These are phyloP conservation scores for Orobanche coerulescens DNA, from an alignment of 257 asterid species.

Conservation along the genomic window DNA sequence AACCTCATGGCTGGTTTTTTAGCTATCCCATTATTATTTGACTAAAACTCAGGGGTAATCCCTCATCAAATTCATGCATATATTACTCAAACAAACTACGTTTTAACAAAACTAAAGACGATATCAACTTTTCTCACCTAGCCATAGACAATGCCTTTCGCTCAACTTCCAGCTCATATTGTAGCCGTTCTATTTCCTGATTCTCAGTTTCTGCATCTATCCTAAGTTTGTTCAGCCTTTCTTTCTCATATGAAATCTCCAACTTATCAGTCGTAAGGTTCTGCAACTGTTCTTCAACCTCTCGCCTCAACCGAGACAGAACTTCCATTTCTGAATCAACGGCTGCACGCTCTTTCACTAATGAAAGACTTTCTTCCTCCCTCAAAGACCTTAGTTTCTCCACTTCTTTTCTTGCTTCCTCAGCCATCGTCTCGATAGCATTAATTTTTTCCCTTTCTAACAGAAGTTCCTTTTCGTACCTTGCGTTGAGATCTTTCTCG, in stretches of 20 bases:
- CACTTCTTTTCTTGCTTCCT: slow-evolving; percentile 70
- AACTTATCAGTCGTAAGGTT: slow-evolving; percentile 53
- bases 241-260: slow-evolving; percentile 82
- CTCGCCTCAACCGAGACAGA: slow-evolving; percentile 68
- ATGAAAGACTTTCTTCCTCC: slow-evolving; percentile 68
- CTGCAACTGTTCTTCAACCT: slow-evolving; percentile 84
- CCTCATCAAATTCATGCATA: not conserved
- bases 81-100: not conserved
- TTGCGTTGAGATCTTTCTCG: slow-evolving; percentile 78
- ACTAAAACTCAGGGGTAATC: not conserved
- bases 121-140: slow-evolving; percentile 39
- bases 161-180: slow-evolving; percentile 92
- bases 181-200: slow-evolving; percentile 76
- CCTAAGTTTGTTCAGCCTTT: slow-evolving; percentile 73
- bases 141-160: slow-evolving; percentile 94
- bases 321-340: slow-evolving; percentile 92
- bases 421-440: slow-evolving; percentile 72
- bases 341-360: slow-evolving; percentile 77
- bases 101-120: slow-evolving; percentile 18
- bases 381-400: slow-evolving; percentile 65
- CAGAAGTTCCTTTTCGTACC: slow-evolving; percentile 60
- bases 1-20: not conserved
- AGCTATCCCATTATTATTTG: not conserved
- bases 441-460: slow-evolving; percentile 69
- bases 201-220: slow-evolving; percentile 70